These are phyloP conservation scores for Pachyrhizus erosus DNA, from an alignment of 306 rosid species.

Conservation along the genomic window DNA sequence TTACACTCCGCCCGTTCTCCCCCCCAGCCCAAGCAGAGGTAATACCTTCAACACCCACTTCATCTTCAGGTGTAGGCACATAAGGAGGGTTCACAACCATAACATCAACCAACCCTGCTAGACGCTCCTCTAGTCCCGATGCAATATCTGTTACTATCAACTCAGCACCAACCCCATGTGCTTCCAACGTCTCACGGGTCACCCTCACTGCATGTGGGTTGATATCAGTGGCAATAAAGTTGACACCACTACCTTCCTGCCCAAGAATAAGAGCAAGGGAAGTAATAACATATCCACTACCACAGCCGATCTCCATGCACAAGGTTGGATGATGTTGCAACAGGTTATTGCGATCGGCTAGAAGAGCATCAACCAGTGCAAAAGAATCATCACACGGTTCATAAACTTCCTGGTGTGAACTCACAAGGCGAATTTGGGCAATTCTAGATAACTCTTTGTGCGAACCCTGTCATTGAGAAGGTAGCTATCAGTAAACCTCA, in stretches of 20 bases:
- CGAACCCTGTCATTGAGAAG: conserved; percentile 49
- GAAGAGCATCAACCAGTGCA: conserved; percentile 94
- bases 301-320: conserved; percentile 94
- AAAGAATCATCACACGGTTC: conserved; percentile 98
- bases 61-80: conserved; percentile 96
- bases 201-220: conserved; percentile 77
- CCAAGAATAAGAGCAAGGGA: conserved; percentile 93
- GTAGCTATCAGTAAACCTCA: conserved; percentile 24
- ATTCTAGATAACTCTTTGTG: conserved; percentile 55
- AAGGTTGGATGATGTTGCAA: conserved; percentile 69
- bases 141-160: conserved; percentile 78
- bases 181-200: conserved; percentile 75
- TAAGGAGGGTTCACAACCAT: conserved; percentile 96
- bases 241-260: conserved; percentile 55
- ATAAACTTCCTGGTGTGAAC: conserved; percentile 90
- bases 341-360: conserved; percentile 73
- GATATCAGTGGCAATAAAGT: conserved; percentile 89
- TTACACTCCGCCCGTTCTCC: conserved; percentile 84
- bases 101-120: conserved; percentile 82
- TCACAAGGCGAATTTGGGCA: conserved; percentile 87
- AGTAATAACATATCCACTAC: conserved; percentile 94
- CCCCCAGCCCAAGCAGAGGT: conserved; percentile 97
- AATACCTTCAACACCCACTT: conserved; percentile 84
- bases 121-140: conserved; percentile 76
- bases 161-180: conserved; percentile 91